Conservation (phyloP, 495 filamentous ascomycete species). For the Podospora sp. region DNA sequence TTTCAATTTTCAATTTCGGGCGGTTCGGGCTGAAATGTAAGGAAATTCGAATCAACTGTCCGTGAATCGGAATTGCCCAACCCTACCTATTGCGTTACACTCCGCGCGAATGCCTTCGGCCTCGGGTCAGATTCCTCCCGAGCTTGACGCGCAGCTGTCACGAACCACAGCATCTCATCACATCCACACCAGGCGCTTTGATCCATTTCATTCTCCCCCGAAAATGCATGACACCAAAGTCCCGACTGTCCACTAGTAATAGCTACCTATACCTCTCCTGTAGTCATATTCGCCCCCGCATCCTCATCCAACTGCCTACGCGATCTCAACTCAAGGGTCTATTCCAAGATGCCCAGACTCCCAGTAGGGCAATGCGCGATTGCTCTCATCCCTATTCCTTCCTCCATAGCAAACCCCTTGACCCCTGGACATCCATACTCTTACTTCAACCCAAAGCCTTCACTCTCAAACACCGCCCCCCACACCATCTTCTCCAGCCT, state of each 20-base stretch:
- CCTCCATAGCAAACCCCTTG: neutral
- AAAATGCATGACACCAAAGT: neutral
- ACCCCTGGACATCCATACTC: neutral
- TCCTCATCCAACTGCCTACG: neutral
- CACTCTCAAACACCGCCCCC: conserved; percentile 85
- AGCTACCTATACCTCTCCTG: neutral
- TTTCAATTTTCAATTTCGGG: no score
- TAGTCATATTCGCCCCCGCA: neutral
- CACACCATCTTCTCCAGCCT: conserved; percentile 75
- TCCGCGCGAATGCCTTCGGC: no score
- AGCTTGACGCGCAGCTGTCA: neutral
- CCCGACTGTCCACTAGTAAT: neutral
- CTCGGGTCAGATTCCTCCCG: no score
- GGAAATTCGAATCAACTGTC: no score
- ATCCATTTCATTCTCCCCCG: neutral
- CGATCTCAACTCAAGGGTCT: neutral
- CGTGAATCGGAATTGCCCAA: no score
- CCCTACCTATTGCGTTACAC: no score
- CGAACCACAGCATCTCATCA: neutral
- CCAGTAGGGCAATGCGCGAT: neutral
- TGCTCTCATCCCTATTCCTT: neutral
- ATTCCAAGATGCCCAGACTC: neutral
- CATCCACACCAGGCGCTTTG: neutral
- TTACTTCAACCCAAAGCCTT: conserved; percentile 91
- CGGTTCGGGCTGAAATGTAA: no score